Evolutionary conservation across 2,329 filamentous ascomycete genomes (phyloP).

Genomic region (Microdochium paspali): DNA sequence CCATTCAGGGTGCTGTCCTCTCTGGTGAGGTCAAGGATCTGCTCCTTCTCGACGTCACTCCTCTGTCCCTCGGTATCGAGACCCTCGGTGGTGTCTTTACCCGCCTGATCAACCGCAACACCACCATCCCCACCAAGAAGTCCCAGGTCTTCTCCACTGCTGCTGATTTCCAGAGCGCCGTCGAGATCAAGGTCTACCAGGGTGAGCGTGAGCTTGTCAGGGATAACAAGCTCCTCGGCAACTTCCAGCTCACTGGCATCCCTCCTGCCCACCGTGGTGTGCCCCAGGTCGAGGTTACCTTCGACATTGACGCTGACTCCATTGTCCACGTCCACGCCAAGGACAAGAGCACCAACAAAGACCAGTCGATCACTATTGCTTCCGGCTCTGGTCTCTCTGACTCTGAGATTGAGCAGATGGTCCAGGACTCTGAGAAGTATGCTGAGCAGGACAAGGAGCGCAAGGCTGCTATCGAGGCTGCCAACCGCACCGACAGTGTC

Average conservation of each 20-base stretch:
- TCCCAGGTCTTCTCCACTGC: slow-evolving; percentile 97
- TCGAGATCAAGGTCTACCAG: slow-evolving; percentile 99
- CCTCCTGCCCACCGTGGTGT: slow-evolving; percentile 94
- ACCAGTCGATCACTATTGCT: slow-evolving; percentile 98
- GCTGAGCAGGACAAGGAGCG: slow-evolving; percentile 92
- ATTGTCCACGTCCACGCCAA: slow-evolving; percentile 97
- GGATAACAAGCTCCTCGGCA: slow-evolving; percentile 97
- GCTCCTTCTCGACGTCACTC: slow-evolving; percentile 89
- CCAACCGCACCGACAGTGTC: slow-evolving; percentile 94
- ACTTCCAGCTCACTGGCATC: slow-evolving; percentile 98
- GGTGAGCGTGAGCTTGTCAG: slow-evolving; percentile 98
- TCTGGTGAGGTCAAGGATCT: slow-evolving; percentile 96
- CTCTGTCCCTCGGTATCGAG: slow-evolving; percentile 95
- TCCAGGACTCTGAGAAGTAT: slow-evolving; percentile 95
- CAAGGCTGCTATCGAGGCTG: slow-evolving; percentile 88
- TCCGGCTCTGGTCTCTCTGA: slow-evolving; percentile 96
- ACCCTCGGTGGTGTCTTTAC: slow-evolving; percentile 97
- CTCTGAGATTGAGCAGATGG: slow-evolving; percentile 92
- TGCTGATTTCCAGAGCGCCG: slow-evolving; percentile 95
- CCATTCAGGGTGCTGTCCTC: slow-evolving; percentile 93
- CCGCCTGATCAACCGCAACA: slow-evolving; percentile 97
- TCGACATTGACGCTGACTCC: slow-evolving; percentile 96
- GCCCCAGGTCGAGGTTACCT: slow-evolving; percentile 94
- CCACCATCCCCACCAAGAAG: slow-evolving; percentile 98
- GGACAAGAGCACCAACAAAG: slow-evolving; percentile 99